Percentiles rank a stretch among this genome's conserved stretches.
Evolutionary conservation across 1,139 yeast species (phyloP).

Genomic region (Pichia sp.): DNA sequence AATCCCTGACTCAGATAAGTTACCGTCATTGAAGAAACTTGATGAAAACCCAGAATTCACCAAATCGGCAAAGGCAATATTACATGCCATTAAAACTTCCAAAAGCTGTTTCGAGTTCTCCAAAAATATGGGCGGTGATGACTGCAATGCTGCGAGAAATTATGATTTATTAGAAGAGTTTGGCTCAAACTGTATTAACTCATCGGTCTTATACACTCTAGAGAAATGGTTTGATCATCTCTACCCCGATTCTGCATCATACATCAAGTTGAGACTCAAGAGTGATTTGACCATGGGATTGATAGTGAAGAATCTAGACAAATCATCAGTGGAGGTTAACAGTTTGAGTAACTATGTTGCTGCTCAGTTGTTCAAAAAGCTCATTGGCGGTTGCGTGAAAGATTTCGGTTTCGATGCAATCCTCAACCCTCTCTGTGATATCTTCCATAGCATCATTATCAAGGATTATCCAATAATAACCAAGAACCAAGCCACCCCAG

Average conservation of each 20-base stretch:
- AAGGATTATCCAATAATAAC: conserved; percentile 56
- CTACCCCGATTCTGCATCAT: conserved; percentile 43
- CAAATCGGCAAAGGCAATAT: conserved; percentile 22
- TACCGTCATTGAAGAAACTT: conserved; percentile 21
- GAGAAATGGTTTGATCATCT: conserved; percentile 47
- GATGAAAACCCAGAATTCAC: conserved; percentile 20
- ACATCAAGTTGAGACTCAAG: conserved; percentile 46
- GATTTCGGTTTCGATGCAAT: conserved; percentile 75
- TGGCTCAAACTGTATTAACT: conserved; percentile 49
- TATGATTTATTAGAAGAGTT: conserved; percentile 44
- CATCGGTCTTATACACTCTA: conserved; percentile 53
- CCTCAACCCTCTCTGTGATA: conserved; percentile 55
- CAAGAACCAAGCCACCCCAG: conserved; percentile 8
- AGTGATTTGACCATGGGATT: conserved; percentile 39
- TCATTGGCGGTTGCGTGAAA: conserved; percentile 64
- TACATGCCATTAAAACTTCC: conserved; percentile 50
- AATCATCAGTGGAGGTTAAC: conserved; percentile 32
- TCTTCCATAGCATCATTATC: conserved; percentile 55
- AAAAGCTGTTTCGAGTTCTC: conserved; percentile 56
- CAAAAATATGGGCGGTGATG: conserved; percentile 4
- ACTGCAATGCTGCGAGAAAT: conserved; percentile 8
- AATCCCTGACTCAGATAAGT: conserved; percentile 14
- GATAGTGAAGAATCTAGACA: conserved; percentile 45
- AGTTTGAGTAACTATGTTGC: conserved; percentile 41
- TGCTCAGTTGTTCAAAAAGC: conserved; percentile 44